Evolutionary conservation across 2,329 filamentous ascomycete genomes (phyloP).

Genomic region (Nothophoma quercina): DNA sequence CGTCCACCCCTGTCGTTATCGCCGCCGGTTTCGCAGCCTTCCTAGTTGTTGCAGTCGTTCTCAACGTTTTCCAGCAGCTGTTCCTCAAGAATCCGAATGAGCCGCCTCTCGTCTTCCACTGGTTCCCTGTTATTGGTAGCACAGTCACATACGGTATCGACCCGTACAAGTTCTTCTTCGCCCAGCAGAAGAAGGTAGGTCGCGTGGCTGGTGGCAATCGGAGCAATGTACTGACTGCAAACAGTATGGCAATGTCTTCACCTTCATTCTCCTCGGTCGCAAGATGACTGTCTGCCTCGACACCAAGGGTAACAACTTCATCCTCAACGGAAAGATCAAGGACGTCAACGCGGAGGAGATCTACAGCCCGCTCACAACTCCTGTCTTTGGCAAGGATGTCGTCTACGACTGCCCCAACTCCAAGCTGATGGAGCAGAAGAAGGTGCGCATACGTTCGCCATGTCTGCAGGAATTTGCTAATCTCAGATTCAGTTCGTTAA

Average conservation of each 20-base stretch:
- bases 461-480: conserved; percentile 9
- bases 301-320: conserved; percentile 85
- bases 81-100: conserved; percentile 80
- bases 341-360: conserved; percentile 92
- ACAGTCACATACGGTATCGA: conserved; percentile 96
- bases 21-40: conserved; percentile 56
- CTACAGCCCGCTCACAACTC: conserved; percentile 76
- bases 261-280: conserved; percentile 85
- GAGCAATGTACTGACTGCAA: conserved; percentile 28
- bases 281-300: conserved; percentile 88
- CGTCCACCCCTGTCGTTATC: conserved; percentile 55
- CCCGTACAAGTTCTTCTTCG: conserved; percentile 83
- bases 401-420: conserved; percentile 91
- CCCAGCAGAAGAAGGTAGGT: conserved; percentile 74
- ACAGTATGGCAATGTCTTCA: conserved; percentile 88
- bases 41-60: conserved; percentile 65
- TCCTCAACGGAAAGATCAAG: conserved; percentile 88
- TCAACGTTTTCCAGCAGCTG: conserved; percentile 83
- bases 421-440: conserved; percentile 96
- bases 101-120: conserved; percentile 70
- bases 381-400: conserved; percentile 82
- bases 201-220: conserved; percentile 7
- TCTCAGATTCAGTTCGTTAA: conserved; percentile 72
- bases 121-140: conserved; percentile 79
- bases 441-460: conserved; percentile 61